Evolutionary conservation across 257 asterid genomes (phyloP), one percentile per base, ranked within the genome.

Genomic region (Cynanchum wilfordii): DNA sequence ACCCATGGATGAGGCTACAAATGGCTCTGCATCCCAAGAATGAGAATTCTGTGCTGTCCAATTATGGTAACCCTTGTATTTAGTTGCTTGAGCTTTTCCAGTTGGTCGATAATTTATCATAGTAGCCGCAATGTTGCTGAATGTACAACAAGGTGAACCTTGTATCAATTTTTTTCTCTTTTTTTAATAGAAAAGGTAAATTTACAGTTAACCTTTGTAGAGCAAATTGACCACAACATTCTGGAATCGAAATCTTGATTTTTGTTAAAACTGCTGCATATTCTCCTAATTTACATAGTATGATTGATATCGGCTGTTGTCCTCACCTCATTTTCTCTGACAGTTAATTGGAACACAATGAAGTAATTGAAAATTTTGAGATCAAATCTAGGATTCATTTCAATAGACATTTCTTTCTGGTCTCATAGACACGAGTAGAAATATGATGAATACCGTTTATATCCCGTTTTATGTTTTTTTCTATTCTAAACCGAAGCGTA

Each of bases 91-190:
- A 45, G 70, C 19, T 66, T 45, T 40, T 58, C 38, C 38, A 58
- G 38, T 42, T 11, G 70, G 70, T 50, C 54, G 38, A 2, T 27
- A 20, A 36, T 17, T 62, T 10, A 25, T 62, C 47, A 19, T 38
- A 0, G 69, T 19, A 65, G 25, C n/a, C 40, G 40, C 17, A 7
- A 24, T 25, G 59, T 27, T 51, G 3, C 72, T 17, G 40, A 45
- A 17, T 70, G 74, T 52, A 70, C 64, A 42, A 70, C 65, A 70
- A n/a, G 74, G 19, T 70, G 49, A 52, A 70, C 51, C 66, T 22
- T 70, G 66, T 36, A 36, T 22, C 55, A 8, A n/a, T 55, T 70
- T 70, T 40, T 30, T 55, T 70, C 38, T 38, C n/a, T 20, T 54
- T 51, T 17, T 19, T 0, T 22, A 36, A 20, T 30, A 70, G 65